A percentile compares a stretch with the other conserved stretches of the same genome.
Conservation (phyloP, 495 filamentous ascomycete species). For the Neurospora tetrasperma region DNA sequence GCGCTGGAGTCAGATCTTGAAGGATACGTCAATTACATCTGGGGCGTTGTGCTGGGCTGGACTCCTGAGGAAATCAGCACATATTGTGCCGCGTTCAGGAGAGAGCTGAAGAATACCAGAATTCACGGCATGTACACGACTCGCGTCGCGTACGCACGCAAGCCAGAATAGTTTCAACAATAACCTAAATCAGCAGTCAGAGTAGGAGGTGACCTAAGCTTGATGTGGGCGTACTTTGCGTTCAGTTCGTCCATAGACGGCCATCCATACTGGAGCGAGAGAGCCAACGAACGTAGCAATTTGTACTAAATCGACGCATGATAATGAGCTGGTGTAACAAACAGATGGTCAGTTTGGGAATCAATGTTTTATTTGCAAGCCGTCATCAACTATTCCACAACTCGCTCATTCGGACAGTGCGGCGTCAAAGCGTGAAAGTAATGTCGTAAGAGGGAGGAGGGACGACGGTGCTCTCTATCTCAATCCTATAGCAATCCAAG, state of each 20-base stretch:
- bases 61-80: constrained; percentile 7
- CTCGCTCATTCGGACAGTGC: not conserved
- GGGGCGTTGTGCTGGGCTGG: constrained; percentile 10
- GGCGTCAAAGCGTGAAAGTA: too few species aligned
- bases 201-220: not conserved
- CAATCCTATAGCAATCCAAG: too few species aligned
- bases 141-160: constrained; percentile 20
- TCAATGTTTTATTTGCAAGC: not conserved
- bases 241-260: not conserved
- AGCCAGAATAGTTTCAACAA: constrained; percentile 1
- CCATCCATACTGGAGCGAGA: too few species aligned
- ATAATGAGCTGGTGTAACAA: not conserved
- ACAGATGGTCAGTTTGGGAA: not conserved
- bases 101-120: not conserved
- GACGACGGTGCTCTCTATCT: too few species aligned
- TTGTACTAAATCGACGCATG: not conserved
- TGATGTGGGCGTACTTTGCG: not conserved
- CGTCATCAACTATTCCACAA: not conserved
- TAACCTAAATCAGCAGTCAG: not conserved
- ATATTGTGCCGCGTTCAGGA: constrained; percentile 1
- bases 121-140: not conserved
- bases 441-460: too few species aligned
- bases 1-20: constrained; percentile 4
- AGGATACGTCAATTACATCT: constrained; percentile 8
- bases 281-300: not conserved